Percentiles rank a stretch among this genome's conserved stretches.
These are phyloP conservation scores for Vigna unguiculata DNA, from an alignment of 306 rosid species.

Conservation along the genomic window DNA sequence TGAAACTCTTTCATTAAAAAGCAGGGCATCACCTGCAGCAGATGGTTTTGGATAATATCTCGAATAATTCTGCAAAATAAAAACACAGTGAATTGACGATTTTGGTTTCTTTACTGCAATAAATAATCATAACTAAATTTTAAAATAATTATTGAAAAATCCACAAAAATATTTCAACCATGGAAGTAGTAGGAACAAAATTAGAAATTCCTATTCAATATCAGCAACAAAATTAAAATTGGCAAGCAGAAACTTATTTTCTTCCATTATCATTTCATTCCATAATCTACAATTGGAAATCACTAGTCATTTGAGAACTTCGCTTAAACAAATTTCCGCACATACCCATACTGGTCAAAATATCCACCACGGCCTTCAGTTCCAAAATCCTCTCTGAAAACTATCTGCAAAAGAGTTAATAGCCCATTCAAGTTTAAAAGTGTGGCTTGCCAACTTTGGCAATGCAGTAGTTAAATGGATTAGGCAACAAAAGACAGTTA, in stretches of 20 bases:
- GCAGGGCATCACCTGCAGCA: conserved; percentile 73
- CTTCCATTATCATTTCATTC: conserved; percentile 3
- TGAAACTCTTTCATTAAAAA: conserved; percentile 24
- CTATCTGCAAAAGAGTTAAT: conserved; percentile 61
- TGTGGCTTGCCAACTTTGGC: background rate
- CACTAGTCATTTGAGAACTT: conserved; percentile 25
- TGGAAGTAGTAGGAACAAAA: background rate
- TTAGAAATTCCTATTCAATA: conserved; percentile 5
- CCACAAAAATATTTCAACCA: conserved; percentile 13
- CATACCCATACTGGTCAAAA: conserved; percentile 91
- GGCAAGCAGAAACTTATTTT: background rate
- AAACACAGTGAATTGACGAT: conserved; percentile 26
- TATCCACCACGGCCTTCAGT: conserved; percentile 96
- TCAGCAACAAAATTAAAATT: conserved; percentile 29
- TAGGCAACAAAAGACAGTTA: conserved; percentile 20
- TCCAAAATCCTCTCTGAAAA: conserved; percentile 95
- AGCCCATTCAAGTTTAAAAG: conserved; percentile 20
- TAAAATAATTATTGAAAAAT: background rate
- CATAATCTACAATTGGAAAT: conserved; percentile 6
- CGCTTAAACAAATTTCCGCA: conserved; percentile 20
- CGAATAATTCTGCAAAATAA: conserved; percentile 75
- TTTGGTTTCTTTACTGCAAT: conserved; percentile 15
- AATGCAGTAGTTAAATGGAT: conserved; percentile 27
- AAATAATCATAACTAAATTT: background rate
- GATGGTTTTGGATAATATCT: conserved; percentile 89